phyloP scores from a whole-genome alignment of 202 grass and related monocot species.

The Elaeis oleifera region DNA sequence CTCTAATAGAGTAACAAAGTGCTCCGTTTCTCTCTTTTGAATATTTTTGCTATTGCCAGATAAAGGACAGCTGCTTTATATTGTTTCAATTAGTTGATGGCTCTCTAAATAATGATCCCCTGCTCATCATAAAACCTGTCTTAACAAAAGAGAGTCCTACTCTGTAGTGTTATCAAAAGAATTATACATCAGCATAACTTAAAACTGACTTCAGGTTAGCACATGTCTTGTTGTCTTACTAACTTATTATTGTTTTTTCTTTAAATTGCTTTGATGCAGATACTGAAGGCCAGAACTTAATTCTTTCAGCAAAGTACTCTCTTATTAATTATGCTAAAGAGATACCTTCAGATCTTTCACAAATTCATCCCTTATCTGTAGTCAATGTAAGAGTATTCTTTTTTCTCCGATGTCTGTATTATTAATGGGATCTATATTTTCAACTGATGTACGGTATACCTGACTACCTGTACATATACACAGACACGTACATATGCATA shows the following conservation, averaged over 20 bases:
- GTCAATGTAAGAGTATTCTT: constrained; percentile 50
- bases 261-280: constrained; percentile 36
- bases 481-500: no score
- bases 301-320: constrained; percentile 85
- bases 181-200: no score
- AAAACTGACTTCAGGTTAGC: no score
- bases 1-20: no score
- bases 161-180: no score
- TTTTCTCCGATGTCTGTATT: constrained; percentile 7
- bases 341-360: constrained; percentile 65
- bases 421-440: background rate
- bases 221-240: constrained; percentile 11
- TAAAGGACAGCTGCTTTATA: no score
- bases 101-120: no score
- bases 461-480: background rate
- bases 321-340: constrained; percentile 52
- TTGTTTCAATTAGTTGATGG: no score
- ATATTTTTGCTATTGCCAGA: no score
- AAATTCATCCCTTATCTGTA: constrained; percentile 46
- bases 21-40: no score
- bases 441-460: background rate
- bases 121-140: no score
- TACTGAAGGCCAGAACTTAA: constrained; percentile 62
- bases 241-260: constrained; percentile 8
- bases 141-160: no score